Base-by-base conservation (phyloP, 179 eudicot genomes). In the Silene noctiflora region DNA sequence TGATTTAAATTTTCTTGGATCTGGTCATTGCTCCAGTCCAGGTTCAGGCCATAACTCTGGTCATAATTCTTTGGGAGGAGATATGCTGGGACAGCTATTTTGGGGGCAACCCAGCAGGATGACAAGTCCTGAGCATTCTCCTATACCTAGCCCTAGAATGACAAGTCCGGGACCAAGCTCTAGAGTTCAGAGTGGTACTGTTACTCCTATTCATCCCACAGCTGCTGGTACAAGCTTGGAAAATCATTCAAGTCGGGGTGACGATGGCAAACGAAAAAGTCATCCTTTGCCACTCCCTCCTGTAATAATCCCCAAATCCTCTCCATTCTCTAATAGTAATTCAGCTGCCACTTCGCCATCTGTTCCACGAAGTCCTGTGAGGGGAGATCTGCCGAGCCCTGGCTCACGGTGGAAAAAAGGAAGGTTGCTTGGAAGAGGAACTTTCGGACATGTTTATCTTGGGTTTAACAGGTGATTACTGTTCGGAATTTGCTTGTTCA, bases 91-190 rank as follows among this genome's bases (percentile, higher is more conserved):
- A 12, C 94, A 89, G 75, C 76, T 90, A 70, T 88, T 94, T 88
- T 91, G 98, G 97, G 90, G 96, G 88, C 97, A 89, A 82, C 98
- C 94, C 27, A 90, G 97, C 77, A 88, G 97, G 74, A 92, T 95
- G 75, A 72, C 75, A 75, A 94, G 98, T 80, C 96, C 97, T 13
- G 98, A 94, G 84, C 87, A 86, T 84, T 94, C 97, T 76, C 98
- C 96, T 10, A 89, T 85, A 81, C 98, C 97, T 58, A 91, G 97
- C 81, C 98, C 97, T 12, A 81, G 91, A 78, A 89, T 90, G 98
- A 85, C 94, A 35, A 94, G 98, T 74, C 96, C 98, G 73, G 98
- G 98, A n/a, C 96, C 97, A 53, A 82, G 98, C 83, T 94, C 98
- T 21, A 86, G 97, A 81, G 94, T 90, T 76, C 97, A 91, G 65